Evolutionary conservation across 768 basidiomycete genomes (phyloP).

Genomic region (Auriscalpium microsporum): DNA sequence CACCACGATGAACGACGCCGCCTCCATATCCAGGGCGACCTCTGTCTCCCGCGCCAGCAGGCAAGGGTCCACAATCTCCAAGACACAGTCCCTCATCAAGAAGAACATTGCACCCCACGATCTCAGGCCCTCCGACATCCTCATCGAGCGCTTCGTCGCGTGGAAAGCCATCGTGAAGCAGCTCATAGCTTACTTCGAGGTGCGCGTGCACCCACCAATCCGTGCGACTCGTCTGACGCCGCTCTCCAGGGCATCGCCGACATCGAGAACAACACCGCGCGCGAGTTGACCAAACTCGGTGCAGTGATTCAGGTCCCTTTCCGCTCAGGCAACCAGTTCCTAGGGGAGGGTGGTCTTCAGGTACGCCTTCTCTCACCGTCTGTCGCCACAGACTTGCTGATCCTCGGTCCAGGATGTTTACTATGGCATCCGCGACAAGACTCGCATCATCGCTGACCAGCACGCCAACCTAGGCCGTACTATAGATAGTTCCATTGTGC

Average conservation of each 20-base stretch:
- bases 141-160: constrained; percentile 88
- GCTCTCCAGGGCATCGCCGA: constrained; percentile 51
- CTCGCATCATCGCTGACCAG: constrained; percentile 87
- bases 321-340: constrained; percentile 89
- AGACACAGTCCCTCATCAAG: constrained; percentile 85
- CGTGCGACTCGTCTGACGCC: background rate
- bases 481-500: constrained; percentile 94
- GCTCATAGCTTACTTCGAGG: constrained; percentile 86
- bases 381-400: background rate
- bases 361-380: constrained; percentile 24
- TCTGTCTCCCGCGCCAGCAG: constrained; percentile 59
- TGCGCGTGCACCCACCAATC: constrained; percentile 12
- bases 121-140: constrained; percentile 86
- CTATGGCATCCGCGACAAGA: constrained; percentile 89
- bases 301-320: constrained; percentile 98
- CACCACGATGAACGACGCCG: constrained; percentile 34
- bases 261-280: constrained; percentile 91
- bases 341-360: constrained; percentile 96
- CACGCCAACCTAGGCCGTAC: constrained; percentile 95
- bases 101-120: constrained; percentile 89
- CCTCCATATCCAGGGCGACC: constrained; percentile 59
- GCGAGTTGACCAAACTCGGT: constrained; percentile 87
- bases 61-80: constrained; percentile 64
- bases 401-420: constrained; percentile 63
- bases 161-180: constrained; percentile 98